Evolutionary conservation across 1,284 basidiomycete genomes (phyloP).

Genomic region (Melampsora americana): DNA sequence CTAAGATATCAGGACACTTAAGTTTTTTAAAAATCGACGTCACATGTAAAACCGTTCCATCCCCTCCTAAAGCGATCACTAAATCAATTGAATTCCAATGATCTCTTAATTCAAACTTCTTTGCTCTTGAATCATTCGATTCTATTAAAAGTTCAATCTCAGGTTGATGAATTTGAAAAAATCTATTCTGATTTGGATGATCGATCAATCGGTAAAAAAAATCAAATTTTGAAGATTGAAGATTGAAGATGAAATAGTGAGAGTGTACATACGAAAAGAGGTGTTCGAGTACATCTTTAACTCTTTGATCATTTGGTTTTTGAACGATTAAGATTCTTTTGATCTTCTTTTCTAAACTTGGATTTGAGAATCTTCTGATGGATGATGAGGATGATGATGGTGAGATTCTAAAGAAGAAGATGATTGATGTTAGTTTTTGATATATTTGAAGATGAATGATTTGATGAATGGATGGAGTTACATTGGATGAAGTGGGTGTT

Average conservation of each 20-base stretch:
- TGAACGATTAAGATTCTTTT: constrained; percentile 58
- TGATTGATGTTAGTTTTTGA: neutral
- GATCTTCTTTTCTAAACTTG: neutral
- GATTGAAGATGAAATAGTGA: neutral
- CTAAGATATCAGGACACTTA: constrained; percentile 87
- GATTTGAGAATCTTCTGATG: neutral
- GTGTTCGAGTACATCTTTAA: constrained; percentile 55
- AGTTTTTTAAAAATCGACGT: constrained; percentile 83
- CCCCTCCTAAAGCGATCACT: constrained; percentile 86
- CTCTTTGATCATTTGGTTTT: constrained; percentile 57
- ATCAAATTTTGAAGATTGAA: neutral
- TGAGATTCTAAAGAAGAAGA: neutral
- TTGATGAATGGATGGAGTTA: neutral
- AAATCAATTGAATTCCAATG: constrained; percentile 62
- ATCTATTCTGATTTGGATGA: constrained; percentile 49
- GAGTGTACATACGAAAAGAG: constrained; percentile 54
- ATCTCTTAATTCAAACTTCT: constrained; percentile 48
- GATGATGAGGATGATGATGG: neutral
- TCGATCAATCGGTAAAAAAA: constrained; percentile 56
- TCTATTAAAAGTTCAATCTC: constrained; percentile 73
- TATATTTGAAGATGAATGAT: too few species aligned
- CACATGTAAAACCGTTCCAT: constrained; percentile 91
- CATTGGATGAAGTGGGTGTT: neutral
- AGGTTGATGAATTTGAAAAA: constrained; percentile 60
- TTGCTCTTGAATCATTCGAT: constrained; percentile 55